Evolutionary conservation across 2,329 filamentous ascomycete genomes (phyloP).

Genomic region (Alternaria arborescens): DNA sequence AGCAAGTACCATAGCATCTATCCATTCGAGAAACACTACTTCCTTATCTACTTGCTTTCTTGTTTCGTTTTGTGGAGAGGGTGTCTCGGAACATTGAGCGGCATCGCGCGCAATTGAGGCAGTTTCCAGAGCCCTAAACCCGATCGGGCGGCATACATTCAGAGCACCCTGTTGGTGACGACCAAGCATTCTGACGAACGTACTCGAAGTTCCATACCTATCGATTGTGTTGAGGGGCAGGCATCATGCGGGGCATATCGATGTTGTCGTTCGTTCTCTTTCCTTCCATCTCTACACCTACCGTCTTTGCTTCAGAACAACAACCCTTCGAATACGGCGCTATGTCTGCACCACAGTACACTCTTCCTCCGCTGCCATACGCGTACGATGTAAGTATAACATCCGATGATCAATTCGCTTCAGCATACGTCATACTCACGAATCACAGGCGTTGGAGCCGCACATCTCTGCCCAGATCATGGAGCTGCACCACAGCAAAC

Average conservation of each 20-base stretch:
- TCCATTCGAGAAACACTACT: not conserved
- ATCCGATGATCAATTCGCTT: not conserved
- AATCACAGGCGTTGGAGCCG: conserved; percentile 70
- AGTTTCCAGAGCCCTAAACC: conserved; percentile 32
- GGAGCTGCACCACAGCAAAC: conserved; percentile 81
- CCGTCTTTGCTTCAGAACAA: conserved; percentile 39
- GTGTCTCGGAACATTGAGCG: not conserved
- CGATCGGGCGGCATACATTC: conserved; percentile 21
- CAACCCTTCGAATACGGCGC: conserved; percentile 47
- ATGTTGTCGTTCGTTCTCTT: conserved; percentile 23
- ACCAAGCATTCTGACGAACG: conserved; percentile 28
- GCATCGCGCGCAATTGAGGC: conserved; percentile 43
- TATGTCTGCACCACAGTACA: conserved; percentile 59
- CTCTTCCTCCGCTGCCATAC: conserved; percentile 72
- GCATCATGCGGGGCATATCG: conserved; percentile 39
- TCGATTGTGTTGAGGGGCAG: conserved; percentile 16
- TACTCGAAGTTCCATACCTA: conserved; percentile 3
- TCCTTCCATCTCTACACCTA: conserved; percentile 21
- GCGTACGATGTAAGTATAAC: conserved; percentile 69
- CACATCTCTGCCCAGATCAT: conserved; percentile 81
- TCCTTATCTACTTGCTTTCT: not conserved
- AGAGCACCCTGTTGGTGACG: conserved; percentile 45
- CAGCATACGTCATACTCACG: conserved; percentile 15
- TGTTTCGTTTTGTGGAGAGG: not conserved
- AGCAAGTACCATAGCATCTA: not conserved